phyloP scores from a whole-genome alignment of 1,139 yeast species.

The Scheffersomyces stambukii region DNA sequence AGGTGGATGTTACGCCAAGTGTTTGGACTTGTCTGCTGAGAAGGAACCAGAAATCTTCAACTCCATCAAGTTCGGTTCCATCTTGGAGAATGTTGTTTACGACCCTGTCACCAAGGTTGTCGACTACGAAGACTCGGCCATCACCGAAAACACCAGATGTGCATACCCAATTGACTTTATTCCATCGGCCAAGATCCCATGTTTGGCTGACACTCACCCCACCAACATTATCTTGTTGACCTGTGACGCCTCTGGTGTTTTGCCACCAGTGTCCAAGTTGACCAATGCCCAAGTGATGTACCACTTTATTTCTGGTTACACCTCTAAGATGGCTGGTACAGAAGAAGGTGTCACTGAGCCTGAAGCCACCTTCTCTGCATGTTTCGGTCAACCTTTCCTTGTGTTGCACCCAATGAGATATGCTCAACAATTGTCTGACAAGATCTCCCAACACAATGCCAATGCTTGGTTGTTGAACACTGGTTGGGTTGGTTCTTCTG shows the following conservation, averaged over 20 bases:
- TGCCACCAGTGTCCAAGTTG: constrained; percentile 95
- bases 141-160: constrained; percentile 97
- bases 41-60: constrained; percentile 97
- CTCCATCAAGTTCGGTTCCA: constrained; percentile 92
- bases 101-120: constrained; percentile 77
- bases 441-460: constrained; percentile 84
- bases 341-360: constrained; percentile 99
- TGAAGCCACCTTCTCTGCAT: constrained; percentile 95
- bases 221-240: constrained; percentile 88
- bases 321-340: constrained; percentile 99
- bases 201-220: constrained; percentile 87
- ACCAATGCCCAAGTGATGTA: constrained; percentile 97
- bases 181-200: constrained; percentile 95
- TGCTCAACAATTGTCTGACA: constrained; percentile 94
- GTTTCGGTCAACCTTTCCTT: constrained; percentile 99
- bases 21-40: constrained; percentile 84
- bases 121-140: constrained; percentile 74
- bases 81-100: constrained; percentile 89
- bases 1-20: constrained; percentile 99
- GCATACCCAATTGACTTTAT: constrained; percentile 97
- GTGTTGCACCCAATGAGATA: constrained; percentile 98
- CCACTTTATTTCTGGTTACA: constrained; percentile 97
- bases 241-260: constrained; percentile 97
- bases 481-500: constrained; percentile 98
- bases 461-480: constrained; percentile 97